Base-by-base conservation (phyloP, 23 red algal species). In the Gracilariopsis chorda region DNA sequence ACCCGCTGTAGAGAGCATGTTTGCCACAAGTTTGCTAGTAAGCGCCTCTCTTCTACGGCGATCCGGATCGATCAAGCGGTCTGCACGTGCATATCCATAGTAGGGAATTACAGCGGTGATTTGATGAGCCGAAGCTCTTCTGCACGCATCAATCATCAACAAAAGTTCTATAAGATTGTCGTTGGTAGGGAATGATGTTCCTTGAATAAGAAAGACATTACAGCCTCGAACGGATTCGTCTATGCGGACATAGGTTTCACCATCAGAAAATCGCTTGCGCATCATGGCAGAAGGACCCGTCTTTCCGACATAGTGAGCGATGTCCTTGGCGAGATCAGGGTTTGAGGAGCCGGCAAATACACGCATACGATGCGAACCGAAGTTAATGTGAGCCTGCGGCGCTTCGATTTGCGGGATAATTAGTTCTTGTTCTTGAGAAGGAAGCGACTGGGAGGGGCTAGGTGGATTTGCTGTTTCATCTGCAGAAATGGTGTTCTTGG, bases 191-290 rank as follows among this genome's bases (percentile, higher is more conserved):
- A 92, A 45, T 17, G 83, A 98, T 33, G 96, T 98, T 2, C 92
- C 94, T 75, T 99, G 97, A 44, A 99, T 77, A 13, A 99, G 49
- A 63, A 99, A 99, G n/a, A 99, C 97, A 41, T 95, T 96, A 77
- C 93, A 96, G 11, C 97, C 97, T 7, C 97, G 93, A 49, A 99
- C 97, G 40, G 92, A 95, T 37, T 99, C 89, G 29, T 93, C 97
- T 45, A 99, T 92, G 14, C 91, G 90, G 52, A 99, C 90, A 56
- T 99, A 99, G 4, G 83, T 90, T 75, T 99, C 97, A 19, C 97
- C 97, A 72, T 99, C 97, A 1, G 97, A 75, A 83, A 99, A 99
- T 3, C 77, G 62, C 59, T 95, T 96, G 52, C 82, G 84, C 10
- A 96, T 12, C 55, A 99, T 93, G 20, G 79, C 80, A 32, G 92